These are phyloP conservation scores for Poronia punctata DNA, from an alignment of 495 filamentous ascomycete genomes.

Conservation along the genomic window DNA sequence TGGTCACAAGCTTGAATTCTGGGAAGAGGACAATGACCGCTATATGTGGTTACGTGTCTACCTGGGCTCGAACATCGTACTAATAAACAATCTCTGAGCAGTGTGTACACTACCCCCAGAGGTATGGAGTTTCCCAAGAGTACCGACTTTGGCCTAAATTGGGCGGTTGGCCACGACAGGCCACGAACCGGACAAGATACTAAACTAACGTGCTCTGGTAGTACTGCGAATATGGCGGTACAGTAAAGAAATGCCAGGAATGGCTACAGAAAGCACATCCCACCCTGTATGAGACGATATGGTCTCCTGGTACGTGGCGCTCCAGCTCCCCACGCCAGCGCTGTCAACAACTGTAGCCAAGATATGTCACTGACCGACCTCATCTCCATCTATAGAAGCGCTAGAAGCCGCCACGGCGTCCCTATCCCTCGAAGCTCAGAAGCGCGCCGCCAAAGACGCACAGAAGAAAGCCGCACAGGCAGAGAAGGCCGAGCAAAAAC, in stretches of 20 bases:
- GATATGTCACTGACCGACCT: constrained; percentile 9
- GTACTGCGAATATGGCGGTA: constrained; percentile 98
- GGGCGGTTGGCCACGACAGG: neutral
- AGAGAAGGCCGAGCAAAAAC: constrained; percentile 70
- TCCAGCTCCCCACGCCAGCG: no score
- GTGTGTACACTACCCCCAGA: constrained; percentile 92
- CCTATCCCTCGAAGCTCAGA: constrained; percentile 81
- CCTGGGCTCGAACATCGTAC: no score
- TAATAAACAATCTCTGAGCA: constrained; percentile 29
- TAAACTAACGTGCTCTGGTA: constrained; percentile 34
- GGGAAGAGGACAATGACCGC: no score
- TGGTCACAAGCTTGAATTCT: no score
- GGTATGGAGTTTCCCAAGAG: constrained; percentile 44
- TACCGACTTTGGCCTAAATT: constrained; percentile 13
- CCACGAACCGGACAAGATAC: constrained; percentile 1
- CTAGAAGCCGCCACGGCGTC: constrained; percentile 73
- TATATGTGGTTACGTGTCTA: no score
- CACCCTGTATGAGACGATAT: constrained; percentile 66
- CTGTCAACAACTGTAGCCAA: no score
- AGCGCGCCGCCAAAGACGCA: constrained; percentile 88
- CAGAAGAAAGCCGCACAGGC: constrained; percentile 93
- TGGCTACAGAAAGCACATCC: constrained; percentile 78
- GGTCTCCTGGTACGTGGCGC: constrained; percentile 70
- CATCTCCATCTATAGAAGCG: constrained; percentile 51
- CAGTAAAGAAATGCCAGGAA: constrained; percentile 95